Percentiles rank a stretch among this genome's conserved stretches.
Evolutionary conservation across 1,284 basidiomycete genomes (phyloP).

Genomic region (Phenoliferia sp.): DNA sequence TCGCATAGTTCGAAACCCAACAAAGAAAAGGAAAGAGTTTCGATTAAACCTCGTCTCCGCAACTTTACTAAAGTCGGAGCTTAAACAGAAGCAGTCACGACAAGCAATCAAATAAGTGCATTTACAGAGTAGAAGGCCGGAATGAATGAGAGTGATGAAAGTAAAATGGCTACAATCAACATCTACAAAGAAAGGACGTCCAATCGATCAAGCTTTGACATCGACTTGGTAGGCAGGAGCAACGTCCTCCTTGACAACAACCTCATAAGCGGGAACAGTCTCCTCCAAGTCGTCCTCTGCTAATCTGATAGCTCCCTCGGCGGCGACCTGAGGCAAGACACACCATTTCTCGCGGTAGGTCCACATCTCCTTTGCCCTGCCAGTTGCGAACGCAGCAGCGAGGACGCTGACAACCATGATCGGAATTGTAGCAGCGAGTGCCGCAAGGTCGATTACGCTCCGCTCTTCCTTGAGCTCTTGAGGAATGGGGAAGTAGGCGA

Average conservation of each 20-base stretch:
- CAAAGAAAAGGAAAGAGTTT: too few relatives aligned
- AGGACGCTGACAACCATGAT: constrained; percentile 13
- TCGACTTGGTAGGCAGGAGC: not conserved
- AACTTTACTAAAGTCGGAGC: too few relatives aligned
- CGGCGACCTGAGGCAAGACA: constrained; percentile 4
- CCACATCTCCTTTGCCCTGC: constrained; percentile 21
- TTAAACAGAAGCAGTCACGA: too few relatives aligned
- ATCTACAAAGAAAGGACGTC: too few relatives aligned
- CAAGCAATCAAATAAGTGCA: too few relatives aligned
- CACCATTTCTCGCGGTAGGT: constrained; percentile 21
- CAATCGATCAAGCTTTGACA: not conserved
- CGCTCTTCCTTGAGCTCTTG: not conserved
- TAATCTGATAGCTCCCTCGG: constrained; percentile 1
- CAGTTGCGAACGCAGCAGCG: constrained; percentile 9
- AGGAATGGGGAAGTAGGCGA: constrained; percentile 1
- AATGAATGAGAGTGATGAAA: too few relatives aligned
- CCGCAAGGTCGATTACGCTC: constrained; percentile 1
- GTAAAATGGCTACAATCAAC: too few relatives aligned
- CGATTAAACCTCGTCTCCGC: too few relatives aligned
- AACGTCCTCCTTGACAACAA: not conserved
- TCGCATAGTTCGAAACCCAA: too few relatives aligned
- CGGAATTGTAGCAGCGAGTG: constrained; percentile 11
- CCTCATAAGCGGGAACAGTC: not conserved
- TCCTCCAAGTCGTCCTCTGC: not conserved
- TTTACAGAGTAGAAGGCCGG: too few relatives aligned